phyloP scores from a whole-genome alignment of 2,329 filamentous ascomycete species.

The Cladosporium halotolerans region DNA sequence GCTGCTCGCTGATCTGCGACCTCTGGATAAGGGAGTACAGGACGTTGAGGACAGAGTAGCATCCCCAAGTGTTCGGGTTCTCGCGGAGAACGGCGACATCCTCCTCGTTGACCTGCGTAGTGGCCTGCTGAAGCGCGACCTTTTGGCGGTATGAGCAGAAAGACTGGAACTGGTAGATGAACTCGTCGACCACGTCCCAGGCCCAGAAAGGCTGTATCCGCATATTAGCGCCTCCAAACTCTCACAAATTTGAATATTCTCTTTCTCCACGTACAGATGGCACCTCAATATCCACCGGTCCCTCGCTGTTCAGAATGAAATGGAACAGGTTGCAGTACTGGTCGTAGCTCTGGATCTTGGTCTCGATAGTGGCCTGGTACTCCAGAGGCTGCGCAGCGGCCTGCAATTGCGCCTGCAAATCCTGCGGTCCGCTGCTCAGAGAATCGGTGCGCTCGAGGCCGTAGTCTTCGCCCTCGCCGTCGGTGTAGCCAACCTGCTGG shows the following conservation, averaged over 20 bases:
- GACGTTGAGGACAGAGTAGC: slow-evolving; percentile 98
- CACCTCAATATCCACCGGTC: slow-evolving; percentile 94
- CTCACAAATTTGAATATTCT: slow-evolving; percentile 51
- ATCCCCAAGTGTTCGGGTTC: slow-evolving; percentile 98
- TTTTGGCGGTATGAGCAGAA: slow-evolving; percentile 96
- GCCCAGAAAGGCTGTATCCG: slow-evolving; percentile 89
- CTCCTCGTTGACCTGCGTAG: slow-evolving; percentile 69
- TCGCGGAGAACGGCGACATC: slow-evolving; percentile 87
- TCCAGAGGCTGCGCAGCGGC: slow-evolving; percentile 92
- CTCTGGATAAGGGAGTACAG: slow-evolving; percentile 98
- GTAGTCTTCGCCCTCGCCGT: slow-evolving; percentile 45
- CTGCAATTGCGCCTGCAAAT: slow-evolving; percentile 85
- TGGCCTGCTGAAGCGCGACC: slow-evolving; percentile 60
- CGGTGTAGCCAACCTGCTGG: slow-evolving; percentile 92
- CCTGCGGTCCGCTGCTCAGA: slow-evolving; percentile 67
- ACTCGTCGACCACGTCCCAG: slow-evolving; percentile 99
- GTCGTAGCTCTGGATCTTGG: slow-evolving; percentile 98
- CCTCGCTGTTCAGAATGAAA: slow-evolving; percentile 97
- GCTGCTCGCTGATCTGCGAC: slow-evolving; percentile 96
- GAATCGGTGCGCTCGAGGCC: slow-evolving; percentile 66
- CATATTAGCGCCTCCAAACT: slow-evolving; percentile 8
- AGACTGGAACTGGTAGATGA: slow-evolving; percentile 99
- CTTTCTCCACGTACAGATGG: slow-evolving; percentile 51
- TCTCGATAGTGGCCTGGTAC: slow-evolving; percentile 90
- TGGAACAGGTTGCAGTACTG: slow-evolving; percentile 99